These are phyloP conservation scores for Apium graveolens DNA, from an alignment of 129 eudicot genomes.

Conservation along the genomic window DNA sequence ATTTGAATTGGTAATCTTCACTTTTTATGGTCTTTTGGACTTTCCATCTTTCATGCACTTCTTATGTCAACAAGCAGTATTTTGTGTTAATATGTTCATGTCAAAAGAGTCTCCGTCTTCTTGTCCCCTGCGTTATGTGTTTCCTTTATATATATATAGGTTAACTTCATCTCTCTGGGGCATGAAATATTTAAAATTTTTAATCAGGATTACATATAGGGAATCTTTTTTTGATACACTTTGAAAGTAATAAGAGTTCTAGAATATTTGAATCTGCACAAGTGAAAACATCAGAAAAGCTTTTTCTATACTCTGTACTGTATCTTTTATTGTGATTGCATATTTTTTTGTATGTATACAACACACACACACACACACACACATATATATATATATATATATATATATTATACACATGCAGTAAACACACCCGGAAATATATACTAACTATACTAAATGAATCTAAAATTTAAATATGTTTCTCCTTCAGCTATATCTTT, in stretches of 20 bases:
- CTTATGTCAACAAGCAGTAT: constrained; percentile 1
- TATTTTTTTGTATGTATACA: not conserved
- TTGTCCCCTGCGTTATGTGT: not conserved
- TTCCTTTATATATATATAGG: not conserved
- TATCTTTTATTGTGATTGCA: not conserved
- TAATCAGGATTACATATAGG: not conserved
- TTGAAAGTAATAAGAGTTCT: not conserved
- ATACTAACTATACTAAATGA: not conserved
- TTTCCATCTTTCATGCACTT: not conserved
- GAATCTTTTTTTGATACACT: not conserved
- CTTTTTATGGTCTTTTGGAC: constrained; percentile 9
- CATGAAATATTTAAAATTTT: not conserved
- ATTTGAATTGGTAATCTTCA: constrained; percentile 80
- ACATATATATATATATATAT: too few relatives aligned
- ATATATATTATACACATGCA: not conserved
- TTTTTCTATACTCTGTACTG: not conserved
- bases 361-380: too few relatives aligned
- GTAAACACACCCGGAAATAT: not conserved
- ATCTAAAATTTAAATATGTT: not conserved
- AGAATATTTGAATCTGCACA: not conserved
- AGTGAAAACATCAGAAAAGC: not conserved
- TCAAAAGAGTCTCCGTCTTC: not conserved
- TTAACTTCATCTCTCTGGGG: not conserved
- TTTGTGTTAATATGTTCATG: constrained; percentile 11
- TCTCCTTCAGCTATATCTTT: not conserved